A percentile compares a stretch with the other conserved stretches of the same genome.
phyloP scores from a whole-genome alignment of 768 basidiomycete genomes.

The Panus rudis region DNA sequence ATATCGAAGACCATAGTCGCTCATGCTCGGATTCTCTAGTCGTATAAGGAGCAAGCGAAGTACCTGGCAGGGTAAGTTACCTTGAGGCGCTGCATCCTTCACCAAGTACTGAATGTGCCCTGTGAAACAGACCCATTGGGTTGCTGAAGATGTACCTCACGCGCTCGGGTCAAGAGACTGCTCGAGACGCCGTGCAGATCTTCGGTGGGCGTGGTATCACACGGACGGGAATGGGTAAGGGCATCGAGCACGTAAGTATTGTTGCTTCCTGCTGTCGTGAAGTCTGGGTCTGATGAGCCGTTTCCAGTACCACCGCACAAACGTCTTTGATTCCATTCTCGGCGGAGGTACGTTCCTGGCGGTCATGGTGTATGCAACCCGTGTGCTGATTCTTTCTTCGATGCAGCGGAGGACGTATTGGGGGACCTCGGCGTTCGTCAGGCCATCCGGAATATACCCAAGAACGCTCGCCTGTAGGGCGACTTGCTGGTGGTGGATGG shows the following conservation, averaged over 20 bases:
- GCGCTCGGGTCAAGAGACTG: conserved; percentile 69
- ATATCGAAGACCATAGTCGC: conserved; percentile 12
- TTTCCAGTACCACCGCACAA: conserved; percentile 33
- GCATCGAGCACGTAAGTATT: conserved; percentile 68
- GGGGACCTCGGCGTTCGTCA: conserved; percentile 51
- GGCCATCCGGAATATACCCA: conserved; percentile 31
- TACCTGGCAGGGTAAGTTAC: conserved; percentile 61
- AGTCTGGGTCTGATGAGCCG: conserved; percentile 2
- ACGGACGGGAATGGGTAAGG: conserved; percentile 70
- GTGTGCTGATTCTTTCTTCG: conserved; percentile 3
- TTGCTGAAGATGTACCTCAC: conserved; percentile 78
- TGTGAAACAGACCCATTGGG: conserved; percentile 61
- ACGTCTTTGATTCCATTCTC: conserved; percentile 34
- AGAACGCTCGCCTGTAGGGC: conserved; percentile 47
- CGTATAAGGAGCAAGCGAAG: conserved; percentile 66
- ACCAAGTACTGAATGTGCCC: background rate
- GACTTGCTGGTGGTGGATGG: background rate
- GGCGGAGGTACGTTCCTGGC: conserved; percentile 28
- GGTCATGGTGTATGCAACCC: background rate
- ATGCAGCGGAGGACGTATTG: conserved; percentile 71
- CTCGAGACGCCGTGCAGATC: conserved; percentile 77
- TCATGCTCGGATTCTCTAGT: conserved; percentile 25
- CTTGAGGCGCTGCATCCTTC: conserved; percentile 31
- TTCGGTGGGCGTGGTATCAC: conserved; percentile 87
- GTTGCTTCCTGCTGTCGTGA: conserved; percentile 11